These are phyloP conservation scores for Debaryomycetaceae sp. DNA, from an alignment of 1,139 yeast genomes.

Conservation along the genomic window DNA sequence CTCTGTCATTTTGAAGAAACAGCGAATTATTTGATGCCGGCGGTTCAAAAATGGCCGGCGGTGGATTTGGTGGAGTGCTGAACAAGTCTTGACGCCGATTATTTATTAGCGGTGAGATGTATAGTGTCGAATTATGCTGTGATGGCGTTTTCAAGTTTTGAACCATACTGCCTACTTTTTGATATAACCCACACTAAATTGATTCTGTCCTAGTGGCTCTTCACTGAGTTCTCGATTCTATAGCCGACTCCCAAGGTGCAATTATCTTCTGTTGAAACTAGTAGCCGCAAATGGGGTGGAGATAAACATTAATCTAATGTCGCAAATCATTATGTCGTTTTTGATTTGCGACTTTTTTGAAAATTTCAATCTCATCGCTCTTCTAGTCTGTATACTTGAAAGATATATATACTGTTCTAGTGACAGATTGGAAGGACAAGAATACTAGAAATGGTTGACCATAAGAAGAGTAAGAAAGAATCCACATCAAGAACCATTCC, in stretches of 20 bases:
- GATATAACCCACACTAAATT: neutral
- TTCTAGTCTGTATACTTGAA: neutral
- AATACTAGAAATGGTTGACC: neutral
- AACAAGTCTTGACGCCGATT: constrained; percentile 47
- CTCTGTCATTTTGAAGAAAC: constrained; percentile 34
- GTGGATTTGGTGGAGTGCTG: constrained; percentile 55
- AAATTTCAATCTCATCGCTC: constrained; percentile 7
- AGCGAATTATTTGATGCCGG: constrained; percentile 42
- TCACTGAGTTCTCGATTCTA: neutral
- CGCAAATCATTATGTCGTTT: constrained; percentile 3
- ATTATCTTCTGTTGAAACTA: neutral
- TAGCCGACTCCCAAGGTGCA: neutral
- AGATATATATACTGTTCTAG: no score
- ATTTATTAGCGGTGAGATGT: constrained; percentile 57
- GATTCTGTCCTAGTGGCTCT: neutral
- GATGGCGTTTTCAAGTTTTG: constrained; percentile 36
- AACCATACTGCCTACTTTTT: constrained; percentile 16
- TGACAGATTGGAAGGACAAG: neutral
- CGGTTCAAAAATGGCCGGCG: constrained; percentile 37
- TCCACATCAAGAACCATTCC: neutral
- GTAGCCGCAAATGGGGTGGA: neutral
- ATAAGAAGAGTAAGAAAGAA: neutral
- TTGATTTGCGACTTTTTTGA: neutral
- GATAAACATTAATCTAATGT: constrained; percentile 1
- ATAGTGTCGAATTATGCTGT: constrained; percentile 60